A percentile compares a stretch with the other conserved stretches of the same genome.
These are phyloP conservation scores for Alloascoidea hylecoeti DNA, from an alignment of 805 yeast species.

Conservation along the genomic window DNA sequence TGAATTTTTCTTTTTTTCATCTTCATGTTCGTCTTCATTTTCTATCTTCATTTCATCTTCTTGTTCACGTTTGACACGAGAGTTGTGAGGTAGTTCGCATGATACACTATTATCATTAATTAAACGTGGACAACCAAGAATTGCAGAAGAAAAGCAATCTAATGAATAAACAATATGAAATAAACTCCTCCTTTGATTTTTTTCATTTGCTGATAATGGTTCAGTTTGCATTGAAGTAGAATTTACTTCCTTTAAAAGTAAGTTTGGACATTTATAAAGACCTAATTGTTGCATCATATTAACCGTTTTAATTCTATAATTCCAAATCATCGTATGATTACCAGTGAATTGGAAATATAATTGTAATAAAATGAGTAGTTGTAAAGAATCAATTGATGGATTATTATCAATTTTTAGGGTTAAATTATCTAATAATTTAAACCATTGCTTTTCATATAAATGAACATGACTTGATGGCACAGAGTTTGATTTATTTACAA, in stretches of 20 bases:
- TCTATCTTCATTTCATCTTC: neutral
- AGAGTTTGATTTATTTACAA: slow-evolving; percentile 6
- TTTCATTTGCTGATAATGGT: slow-evolving; percentile 54
- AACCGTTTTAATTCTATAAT: slow-evolving; percentile 58
- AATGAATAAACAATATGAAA: slow-evolving; percentile 78
- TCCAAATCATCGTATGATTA: slow-evolving; percentile 60
- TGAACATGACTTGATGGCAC: slow-evolving; percentile 4
- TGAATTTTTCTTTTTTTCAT: slow-evolving; percentile 25
- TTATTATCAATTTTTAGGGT: slow-evolving; percentile 4
- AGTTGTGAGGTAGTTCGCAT: slow-evolving; percentile 54
- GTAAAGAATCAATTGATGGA: slow-evolving; percentile 23
- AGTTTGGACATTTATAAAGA: slow-evolving; percentile 66
- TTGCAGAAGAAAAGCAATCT: slow-evolving; percentile 62
- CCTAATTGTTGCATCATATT: slow-evolving; percentile 81
- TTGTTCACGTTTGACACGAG: slow-evolving; percentile 12
- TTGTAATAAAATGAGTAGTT: slow-evolving; percentile 52
- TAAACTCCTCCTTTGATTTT: slow-evolving; percentile 67
- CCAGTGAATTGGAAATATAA: slow-evolving; percentile 64
- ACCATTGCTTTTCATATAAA: slow-evolving; percentile 15
- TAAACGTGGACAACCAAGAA: slow-evolving; percentile 71
- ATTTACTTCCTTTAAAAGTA: slow-evolving; percentile 56
- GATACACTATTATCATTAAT: slow-evolving; percentile 73
- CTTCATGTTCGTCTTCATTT: slow-evolving; percentile 13
- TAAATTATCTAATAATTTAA: slow-evolving; percentile 7
- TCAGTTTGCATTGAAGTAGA: no score